These are phyloP conservation scores for Dictyostelium intermedium DNA, from an alignment of 78 protist genomes.

Conservation along the genomic window DNA sequence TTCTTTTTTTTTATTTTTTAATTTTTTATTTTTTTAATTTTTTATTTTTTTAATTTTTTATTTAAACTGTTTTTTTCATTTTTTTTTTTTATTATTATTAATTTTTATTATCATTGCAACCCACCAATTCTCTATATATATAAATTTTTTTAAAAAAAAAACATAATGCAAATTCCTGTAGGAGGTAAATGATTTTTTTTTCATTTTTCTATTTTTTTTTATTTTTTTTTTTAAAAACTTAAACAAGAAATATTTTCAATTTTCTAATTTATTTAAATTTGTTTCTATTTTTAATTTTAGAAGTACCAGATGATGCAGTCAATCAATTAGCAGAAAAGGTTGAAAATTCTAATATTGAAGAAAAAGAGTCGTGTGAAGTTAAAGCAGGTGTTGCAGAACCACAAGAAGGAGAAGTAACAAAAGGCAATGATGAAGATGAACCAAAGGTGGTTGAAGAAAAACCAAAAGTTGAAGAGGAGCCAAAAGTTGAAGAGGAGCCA, in stretches of 20 bases:
- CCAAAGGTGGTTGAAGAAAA: neutral
- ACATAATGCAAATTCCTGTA: neutral
- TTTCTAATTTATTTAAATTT: neutral
- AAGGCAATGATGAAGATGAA: neutral
- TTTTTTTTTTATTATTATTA: too few species aligned
- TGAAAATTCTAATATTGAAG: neutral
- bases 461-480: neutral
- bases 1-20: too few species aligned
- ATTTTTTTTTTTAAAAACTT: neutral
- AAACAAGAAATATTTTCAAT: too few species aligned
- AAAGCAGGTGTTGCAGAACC: neutral
- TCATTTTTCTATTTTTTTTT: too few species aligned
- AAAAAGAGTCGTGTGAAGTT: neutral
- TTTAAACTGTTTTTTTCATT: too few species aligned
- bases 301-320: neutral
- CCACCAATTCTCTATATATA: too few species aligned
- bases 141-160: too few species aligned
- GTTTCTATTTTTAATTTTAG: too few species aligned
- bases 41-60: too few species aligned
- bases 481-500: neutral
- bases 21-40: too few species aligned
- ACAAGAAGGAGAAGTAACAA: neutral
- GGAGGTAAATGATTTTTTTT: neutral
- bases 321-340: neutral
- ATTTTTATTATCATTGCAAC: too few species aligned